phyloP scores from a whole-genome alignment of 495 filamentous ascomycete genomes.

The Chaetomium fimeti region DNA sequence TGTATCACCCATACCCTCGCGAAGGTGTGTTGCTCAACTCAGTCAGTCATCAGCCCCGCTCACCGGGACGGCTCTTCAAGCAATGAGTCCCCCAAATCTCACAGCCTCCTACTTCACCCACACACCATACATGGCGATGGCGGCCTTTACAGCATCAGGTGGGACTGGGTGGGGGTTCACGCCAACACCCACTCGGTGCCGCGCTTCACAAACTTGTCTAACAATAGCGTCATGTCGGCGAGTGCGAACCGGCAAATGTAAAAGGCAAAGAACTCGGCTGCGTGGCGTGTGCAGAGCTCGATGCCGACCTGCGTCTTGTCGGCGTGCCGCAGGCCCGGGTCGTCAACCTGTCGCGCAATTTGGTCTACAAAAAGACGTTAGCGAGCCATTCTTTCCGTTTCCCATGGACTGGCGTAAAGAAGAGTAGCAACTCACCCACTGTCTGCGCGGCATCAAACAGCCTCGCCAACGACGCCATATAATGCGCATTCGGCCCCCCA shows the following conservation, averaged over 20 bases:
- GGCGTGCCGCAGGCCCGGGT: conserved; percentile 78
- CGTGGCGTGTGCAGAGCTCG: conserved; percentile 88
- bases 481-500: conserved; percentile 79
- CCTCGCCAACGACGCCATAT: conserved; percentile 86
- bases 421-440: conserved; percentile 65
- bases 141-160: neutral
- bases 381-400: neutral
- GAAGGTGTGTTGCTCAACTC: conserved; percentile 7
- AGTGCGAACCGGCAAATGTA: conserved; percentile 93
- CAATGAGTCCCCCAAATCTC: neutral
- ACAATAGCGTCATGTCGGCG: conserved; percentile 75
- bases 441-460: conserved; percentile 94
- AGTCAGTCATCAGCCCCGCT: conserved; percentile 2
- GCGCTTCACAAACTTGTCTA: conserved; percentile 97
- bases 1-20: neutral
- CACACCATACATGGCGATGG: neutral
- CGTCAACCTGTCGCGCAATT: conserved; percentile 93
- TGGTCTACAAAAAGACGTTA: conserved; percentile 61
- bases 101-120: neutral
- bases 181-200: conserved; percentile 85
- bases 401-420: conserved; percentile 1
- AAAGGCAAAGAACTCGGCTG: conserved; percentile 96
- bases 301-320: conserved; percentile 87
- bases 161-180: conserved; percentile 32
- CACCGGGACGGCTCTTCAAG: neutral